phyloP scores from a whole-genome alignment of 164 flowering plant genomes.

The Umbellularia californica region DNA sequence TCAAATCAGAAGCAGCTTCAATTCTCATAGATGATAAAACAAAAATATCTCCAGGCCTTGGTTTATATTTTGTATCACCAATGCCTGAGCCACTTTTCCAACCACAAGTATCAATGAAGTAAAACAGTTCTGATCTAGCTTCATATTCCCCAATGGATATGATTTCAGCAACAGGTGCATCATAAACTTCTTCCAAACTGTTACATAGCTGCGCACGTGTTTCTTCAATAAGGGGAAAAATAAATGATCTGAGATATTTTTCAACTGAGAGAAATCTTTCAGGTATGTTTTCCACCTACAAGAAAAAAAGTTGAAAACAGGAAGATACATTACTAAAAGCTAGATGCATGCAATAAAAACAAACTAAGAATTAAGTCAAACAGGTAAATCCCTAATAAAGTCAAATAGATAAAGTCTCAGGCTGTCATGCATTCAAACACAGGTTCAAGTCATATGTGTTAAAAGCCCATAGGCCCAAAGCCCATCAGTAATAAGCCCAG shows the following conservation, averaged over 20 bases:
- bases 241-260: slow-evolving; percentile 44
- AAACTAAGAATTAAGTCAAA: no score
- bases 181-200: slow-evolving; percentile 38
- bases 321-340: no score
- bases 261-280: slow-evolving; percentile 37
- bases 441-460: no score
- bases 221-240: slow-evolving; percentile 54
- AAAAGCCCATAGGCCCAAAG: no score
- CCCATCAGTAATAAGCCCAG: no score
- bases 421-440: no score
- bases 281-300: slow-evolving; percentile 55
- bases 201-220: slow-evolving; percentile 44
- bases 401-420: no score
- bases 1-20: slow-evolving; percentile 36
- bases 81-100: not conserved
- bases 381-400: no score
- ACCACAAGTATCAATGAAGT: not conserved
- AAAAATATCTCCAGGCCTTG: slow-evolving; percentile 58
- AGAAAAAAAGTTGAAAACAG: not conserved
- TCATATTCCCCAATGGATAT: slow-evolving; percentile 16
- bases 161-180: slow-evolving; percentile 51
- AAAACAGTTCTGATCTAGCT: not conserved
- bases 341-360: no score
- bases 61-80: slow-evolving; percentile 34
- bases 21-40: slow-evolving; percentile 44